Evolutionary conservation across 371 early-diverging fungal genomes (phyloP), one percentile per base, ranked within the genome.

Genomic region (Parasitella parasitica): DNA sequence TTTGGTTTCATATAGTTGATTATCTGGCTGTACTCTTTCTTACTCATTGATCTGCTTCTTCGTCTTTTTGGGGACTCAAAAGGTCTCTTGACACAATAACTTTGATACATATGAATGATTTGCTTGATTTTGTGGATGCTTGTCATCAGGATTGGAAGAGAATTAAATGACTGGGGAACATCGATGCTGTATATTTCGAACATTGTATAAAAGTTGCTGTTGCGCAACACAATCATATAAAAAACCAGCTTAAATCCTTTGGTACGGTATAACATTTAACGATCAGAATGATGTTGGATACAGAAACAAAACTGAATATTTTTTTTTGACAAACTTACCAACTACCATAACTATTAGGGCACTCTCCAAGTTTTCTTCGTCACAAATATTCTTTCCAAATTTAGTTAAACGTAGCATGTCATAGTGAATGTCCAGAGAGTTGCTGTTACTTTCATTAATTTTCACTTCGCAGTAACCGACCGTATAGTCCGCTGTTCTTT

Each of bases 401-500:
- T 39, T 60, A 38, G 53, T 39, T 39, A 60, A 43, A 27, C 32
- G 15, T 60, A 51, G 43, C n/a, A n/a, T n/a, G n/a, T n/a, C n/a
- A n/a, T n/a, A n/a, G n/a, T n/a, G n/a, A n/a, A n/a, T n/a, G n/a
- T n/a, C n/a, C n/a, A 59, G 1, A 59, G 60, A 37, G 38, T 52
- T 62, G 38, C 49, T 62, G 48, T 37, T 49, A 55, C 39, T 55
- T 62, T 62, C 62, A 6, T 36, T 55, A 28, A 62, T 54, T 37
- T 62, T 55, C 39, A 62, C 62, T 37, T 55, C 55, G 27, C 62
- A 62, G 56, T 62, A 55, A 7, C 56, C 62, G 48, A 62, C 50
- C 22, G 38, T 48, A 3, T 62, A 55, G 20, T 48, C 56, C 41
- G 48, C 41, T 18, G 56, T 30, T 49, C 62, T 62, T 54, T 62